phyloP scores from a whole-genome alignment of 306 rosid genomes.

The Abrus precatorius region DNA sequence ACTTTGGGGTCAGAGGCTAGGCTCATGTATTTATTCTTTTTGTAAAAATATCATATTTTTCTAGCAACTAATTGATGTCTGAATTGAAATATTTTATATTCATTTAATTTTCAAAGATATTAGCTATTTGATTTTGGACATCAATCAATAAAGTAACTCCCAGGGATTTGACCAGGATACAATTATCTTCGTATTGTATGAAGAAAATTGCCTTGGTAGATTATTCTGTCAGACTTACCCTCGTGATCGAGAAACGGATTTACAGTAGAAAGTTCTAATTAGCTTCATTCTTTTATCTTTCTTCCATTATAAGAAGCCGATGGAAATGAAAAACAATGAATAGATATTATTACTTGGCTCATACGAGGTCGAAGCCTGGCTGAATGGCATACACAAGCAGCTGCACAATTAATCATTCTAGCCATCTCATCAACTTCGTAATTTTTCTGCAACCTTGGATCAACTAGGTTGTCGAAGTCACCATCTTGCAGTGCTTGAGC shows the following conservation, averaged over 20 bases:
- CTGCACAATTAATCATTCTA: constrained; percentile 67
- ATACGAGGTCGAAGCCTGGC: constrained; percentile 64
- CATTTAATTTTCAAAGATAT: background rate
- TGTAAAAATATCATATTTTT: background rate
- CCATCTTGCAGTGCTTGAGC: constrained; percentile 57
- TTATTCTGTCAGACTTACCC: background rate
- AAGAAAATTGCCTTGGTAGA: background rate
- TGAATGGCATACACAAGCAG: constrained; percentile 67
- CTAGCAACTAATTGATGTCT: background rate
- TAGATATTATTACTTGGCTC: constrained; percentile 60
- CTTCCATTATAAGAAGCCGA: background rate
- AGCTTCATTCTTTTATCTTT: background rate
- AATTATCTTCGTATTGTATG: background rate
- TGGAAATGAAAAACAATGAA: background rate
- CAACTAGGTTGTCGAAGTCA: constrained; percentile 56
- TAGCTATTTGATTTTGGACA: too few species aligned
- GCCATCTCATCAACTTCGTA: constrained; percentile 58
- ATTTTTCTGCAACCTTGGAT: constrained; percentile 60
- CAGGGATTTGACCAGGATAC: background rate
- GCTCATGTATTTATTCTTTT: background rate
- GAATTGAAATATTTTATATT: background rate
- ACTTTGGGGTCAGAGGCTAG: background rate
- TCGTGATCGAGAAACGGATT: background rate
- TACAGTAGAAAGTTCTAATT: background rate
- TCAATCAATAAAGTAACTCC: background rate